phyloP scores from a whole-genome alignment of 1,139 yeast species.

The Torulaspora globosa region DNA sequence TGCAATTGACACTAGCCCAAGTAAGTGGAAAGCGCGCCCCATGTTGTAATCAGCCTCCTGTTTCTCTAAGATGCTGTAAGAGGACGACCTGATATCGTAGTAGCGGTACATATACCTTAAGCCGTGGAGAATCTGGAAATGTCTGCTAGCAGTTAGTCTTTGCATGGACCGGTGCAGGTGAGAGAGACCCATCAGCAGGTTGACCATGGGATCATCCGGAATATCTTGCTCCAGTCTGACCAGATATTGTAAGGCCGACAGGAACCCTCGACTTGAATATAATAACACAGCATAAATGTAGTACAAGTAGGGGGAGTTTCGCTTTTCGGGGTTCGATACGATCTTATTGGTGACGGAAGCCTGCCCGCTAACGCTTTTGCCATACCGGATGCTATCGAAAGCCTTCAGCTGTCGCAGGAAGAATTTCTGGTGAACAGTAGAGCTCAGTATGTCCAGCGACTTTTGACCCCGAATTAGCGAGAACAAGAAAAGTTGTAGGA shows the following conservation, averaged over 20 bases:
- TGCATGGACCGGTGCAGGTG: conserved; percentile 93
- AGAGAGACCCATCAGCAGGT: conserved; percentile 69
- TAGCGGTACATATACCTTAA: conserved; percentile 73
- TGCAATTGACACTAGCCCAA: conserved; percentile 74
- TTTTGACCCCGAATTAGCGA: conserved; percentile 46
- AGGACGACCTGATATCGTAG: conserved; percentile 42
- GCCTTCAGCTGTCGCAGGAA: conserved; percentile 86
- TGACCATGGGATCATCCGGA: conserved; percentile 73
- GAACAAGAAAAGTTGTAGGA: conserved; percentile 62
- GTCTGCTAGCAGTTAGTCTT: conserved; percentile 79
- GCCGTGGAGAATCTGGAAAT: conserved; percentile 83
- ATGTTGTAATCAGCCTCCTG: conserved; percentile 83
- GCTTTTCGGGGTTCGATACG: conserved; percentile 40
- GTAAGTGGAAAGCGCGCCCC: conserved; percentile 79
- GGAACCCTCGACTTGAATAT: conserved; percentile 78
- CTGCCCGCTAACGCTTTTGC: conserved; percentile 64
- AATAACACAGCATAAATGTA: conserved; percentile 76
- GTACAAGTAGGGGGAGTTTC: conserved; percentile 66
- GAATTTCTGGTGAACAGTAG: conserved; percentile 83
- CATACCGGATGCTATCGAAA: conserved; percentile 61
- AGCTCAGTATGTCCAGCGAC: conserved; percentile 62
- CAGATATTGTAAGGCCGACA: conserved; percentile 68
- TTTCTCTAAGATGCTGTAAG: conserved; percentile 44
- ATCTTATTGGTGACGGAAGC: conserved; percentile 59
- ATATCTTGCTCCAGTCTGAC: conserved; percentile 58